Base-by-base conservation (phyloP, 2,329 filamentous ascomycete genomes). In the Colletotrichum aenigma region DNA sequence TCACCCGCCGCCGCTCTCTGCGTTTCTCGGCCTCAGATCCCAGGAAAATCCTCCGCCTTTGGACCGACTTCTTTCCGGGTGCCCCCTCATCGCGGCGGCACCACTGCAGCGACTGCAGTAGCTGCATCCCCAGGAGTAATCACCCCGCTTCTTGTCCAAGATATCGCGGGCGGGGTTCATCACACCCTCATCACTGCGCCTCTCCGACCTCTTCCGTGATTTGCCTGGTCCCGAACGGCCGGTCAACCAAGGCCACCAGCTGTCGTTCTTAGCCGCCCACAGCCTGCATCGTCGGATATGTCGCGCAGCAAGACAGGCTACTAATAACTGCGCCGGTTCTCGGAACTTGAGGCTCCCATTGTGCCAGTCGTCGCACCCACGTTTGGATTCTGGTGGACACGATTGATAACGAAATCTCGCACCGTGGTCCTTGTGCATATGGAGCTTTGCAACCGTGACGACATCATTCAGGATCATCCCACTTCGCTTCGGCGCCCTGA, bases 141-240 rank as follows among this genome's bases (percentile, higher is more conserved):
- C 60, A 74, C 74, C 74, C 74, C 74, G 74, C 74, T 76, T 70
- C 70, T 74, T 28, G 64, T 65, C 66, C 74, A 74, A 74, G 58
- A 76, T 69, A 74, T 69, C 58, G 21, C 65, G 70, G 43, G 74
- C 71, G 74, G 71, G 65, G 70, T 74, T 66, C 52, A 74, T 74
- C 73, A 67, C 73, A 70, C 52, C 70, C 65, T 71, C 70, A 32
- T 65, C 24, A n/a, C 71, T 76, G 71, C 60, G 61, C 43, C 60
- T 70, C 61, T 69, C 74, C 74, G 74, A 76, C 60, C 74, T 76
- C 70, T 70, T 70, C 71, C 71, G 48, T 74, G 55, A 32, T 34
- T 60, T 55, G 34, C 58, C 15, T 72, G 43, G 74, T 76, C 65
- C 74, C 74, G 66, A 66, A 30, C 71, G 56, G 48, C 70, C 55